Conservation (phyloP, 2,329 filamentous ascomycete species). For the Penicillium digitatum region DNA sequence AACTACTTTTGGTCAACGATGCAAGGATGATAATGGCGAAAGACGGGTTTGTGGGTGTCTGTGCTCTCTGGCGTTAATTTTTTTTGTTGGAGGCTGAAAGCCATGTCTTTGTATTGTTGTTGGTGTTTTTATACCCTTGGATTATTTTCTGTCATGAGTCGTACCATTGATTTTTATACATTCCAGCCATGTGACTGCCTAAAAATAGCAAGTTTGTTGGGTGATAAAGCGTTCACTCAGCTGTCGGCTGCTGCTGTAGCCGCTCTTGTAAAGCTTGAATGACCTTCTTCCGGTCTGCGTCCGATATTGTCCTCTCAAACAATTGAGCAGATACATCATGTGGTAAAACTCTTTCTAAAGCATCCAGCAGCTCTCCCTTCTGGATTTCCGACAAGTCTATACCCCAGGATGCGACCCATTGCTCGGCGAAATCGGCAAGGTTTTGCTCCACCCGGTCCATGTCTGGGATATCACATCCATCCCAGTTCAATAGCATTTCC, state of each 20-base stretch:
- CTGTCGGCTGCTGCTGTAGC: not conserved
- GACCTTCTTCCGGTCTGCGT: slow-evolving; percentile 21
- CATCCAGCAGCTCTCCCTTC: slow-evolving; percentile 28
- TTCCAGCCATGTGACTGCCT: not conserved
- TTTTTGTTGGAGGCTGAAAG: slow-evolving; percentile 4
- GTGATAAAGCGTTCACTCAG: not conserved
- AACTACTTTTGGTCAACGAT: slow-evolving; percentile 95
- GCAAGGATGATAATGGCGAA: slow-evolving; percentile 43
- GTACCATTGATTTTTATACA: not conserved
- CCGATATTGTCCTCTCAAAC: slow-evolving; percentile 16
- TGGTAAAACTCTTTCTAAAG: slow-evolving; percentile 28
- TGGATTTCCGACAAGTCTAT: slow-evolving; percentile 12
- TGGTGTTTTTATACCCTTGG: slow-evolving; percentile 23
- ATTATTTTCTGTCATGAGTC: slow-evolving; percentile 13
- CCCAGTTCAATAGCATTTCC: slow-evolving; percentile 35
- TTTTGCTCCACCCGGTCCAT: slow-evolving; percentile 33
- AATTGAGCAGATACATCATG: slow-evolving; percentile 12
- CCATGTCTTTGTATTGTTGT: slow-evolving; percentile 3
- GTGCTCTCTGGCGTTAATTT: slow-evolving; percentile 23
- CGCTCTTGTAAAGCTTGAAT: slow-evolving; percentile 14
- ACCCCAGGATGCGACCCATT: slow-evolving; percentile 33
- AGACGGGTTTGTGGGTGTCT: not conserved
- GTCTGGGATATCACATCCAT: slow-evolving; percentile 32
- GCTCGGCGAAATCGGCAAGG: slow-evolving; percentile 22
- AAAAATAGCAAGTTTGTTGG: not conserved